A percentile compares a stretch with the other conserved stretches of the same genome.
Conservation (phyloP, 2,329 filamentous ascomycete species). For the Penicillium sp. region DNA sequence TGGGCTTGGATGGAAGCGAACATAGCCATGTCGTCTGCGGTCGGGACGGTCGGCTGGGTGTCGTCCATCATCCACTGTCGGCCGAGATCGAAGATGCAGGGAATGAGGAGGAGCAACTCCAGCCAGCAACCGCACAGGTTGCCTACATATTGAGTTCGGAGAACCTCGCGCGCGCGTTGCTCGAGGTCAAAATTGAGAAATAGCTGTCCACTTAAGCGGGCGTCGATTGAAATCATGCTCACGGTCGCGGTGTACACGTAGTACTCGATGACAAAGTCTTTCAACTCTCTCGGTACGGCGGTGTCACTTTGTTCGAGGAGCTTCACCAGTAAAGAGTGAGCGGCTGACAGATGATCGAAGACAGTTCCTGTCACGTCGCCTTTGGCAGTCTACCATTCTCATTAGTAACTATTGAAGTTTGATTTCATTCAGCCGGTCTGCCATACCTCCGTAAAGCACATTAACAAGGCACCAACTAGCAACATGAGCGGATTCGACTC, state of each 20-base stretch:
- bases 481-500: slow-evolving; percentile 44
- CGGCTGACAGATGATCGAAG: slow-evolving; percentile 53
- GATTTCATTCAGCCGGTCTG: slow-evolving; percentile 8
- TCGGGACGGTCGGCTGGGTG: slow-evolving; percentile 30
- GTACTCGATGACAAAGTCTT: slow-evolving; percentile 54
- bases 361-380: slow-evolving; percentile 53
- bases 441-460: slow-evolving; percentile 54
- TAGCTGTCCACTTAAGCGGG: slow-evolving; percentile 34
- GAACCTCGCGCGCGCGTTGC: slow-evolving; percentile 37
- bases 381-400: slow-evolving; percentile 40
- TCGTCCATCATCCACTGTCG: slow-evolving; percentile 41
- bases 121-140: slow-evolving; percentile 40
- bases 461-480: slow-evolving; percentile 51
- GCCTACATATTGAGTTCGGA: slow-evolving; percentile 34
- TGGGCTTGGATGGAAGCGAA: slow-evolving; percentile 51
- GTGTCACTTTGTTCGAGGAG: slow-evolving; percentile 41
- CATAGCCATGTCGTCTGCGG: slow-evolving; percentile 49
- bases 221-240: slow-evolving; percentile 53
- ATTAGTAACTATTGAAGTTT: slow-evolving; percentile 8
- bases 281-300: slow-evolving; percentile 43
- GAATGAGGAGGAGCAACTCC: slow-evolving; percentile 36
- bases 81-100: slow-evolving; percentile 38
- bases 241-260: slow-evolving; percentile 54
- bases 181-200: slow-evolving; percentile 50
- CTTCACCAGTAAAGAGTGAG: slow-evolving; percentile 47